phyloP scores from a whole-genome alignment of 805 yeast genomes.

The Lachancea mirantina region DNA sequence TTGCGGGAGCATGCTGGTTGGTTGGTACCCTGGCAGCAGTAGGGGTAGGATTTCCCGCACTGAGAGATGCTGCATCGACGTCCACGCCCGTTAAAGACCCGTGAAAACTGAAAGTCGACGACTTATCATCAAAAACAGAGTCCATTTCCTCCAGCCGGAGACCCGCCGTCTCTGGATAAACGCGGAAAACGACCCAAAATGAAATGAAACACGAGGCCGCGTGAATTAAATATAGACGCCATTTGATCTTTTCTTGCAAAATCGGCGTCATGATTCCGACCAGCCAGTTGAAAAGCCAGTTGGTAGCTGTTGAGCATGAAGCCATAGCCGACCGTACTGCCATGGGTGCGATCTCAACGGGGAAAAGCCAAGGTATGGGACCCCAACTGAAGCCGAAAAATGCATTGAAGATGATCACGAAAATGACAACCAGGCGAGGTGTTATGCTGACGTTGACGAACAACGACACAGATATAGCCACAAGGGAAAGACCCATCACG shows the following conservation, averaged over 20 bases:
- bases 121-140: conserved; percentile 70
- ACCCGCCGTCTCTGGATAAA: conserved; percentile 89
- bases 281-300: conserved; percentile 87
- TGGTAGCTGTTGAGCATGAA: conserved; percentile 81
- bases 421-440: conserved; percentile 62
- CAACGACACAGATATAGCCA: conserved; percentile 55
- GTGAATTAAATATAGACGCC: conserved; percentile 79
- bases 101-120: conserved; percentile 30
- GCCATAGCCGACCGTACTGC: conserved; percentile 86
- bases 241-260: conserved; percentile 63
- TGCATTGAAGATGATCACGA: conserved; percentile 75
- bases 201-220: conserved; percentile 71
- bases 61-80: conserved; percentile 5
- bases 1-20: conserved; percentile 11
- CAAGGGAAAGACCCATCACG: conserved; percentile 68
- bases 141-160: conserved; percentile 89
- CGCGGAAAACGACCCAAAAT: conserved; percentile 58
- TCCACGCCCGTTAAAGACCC: conserved; percentile 16
- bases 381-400: conserved; percentile 92
- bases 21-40: conserved; percentile 38
- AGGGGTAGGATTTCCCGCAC: conserved; percentile 26
- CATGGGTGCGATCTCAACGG: conserved; percentile 80
- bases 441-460: conserved; percentile 45
- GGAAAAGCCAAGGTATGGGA: conserved; percentile 85
- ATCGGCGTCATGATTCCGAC: conserved; percentile 92